Evolutionary conservation across 805 yeast species (phyloP), one percentile per base, ranked within the genome.

Genomic region (Yamadazyma sp.): DNA sequence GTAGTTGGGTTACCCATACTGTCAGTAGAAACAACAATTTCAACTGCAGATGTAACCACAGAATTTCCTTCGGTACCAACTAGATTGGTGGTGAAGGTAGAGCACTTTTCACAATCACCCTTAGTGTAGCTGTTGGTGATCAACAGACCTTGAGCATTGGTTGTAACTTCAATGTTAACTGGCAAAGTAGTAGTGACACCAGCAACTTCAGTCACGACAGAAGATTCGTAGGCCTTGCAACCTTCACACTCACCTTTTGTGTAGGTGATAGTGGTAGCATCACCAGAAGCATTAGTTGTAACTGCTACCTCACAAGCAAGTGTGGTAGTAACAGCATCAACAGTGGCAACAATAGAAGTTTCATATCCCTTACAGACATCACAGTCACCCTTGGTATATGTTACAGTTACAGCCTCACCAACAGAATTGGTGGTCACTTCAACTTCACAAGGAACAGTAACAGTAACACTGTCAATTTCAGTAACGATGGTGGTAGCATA

Each of bases 371-470:
- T 39, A 24, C 47, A 43, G 11, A 37, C 33, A 22, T 26, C 13
- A 49, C 48, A 35, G 11, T 32, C 33, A 9, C 31, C 40, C 17
- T 37, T 23, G 19, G 39, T 32, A 28, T 36, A 23, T n/a, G 41
- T 38, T 28, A 32, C 34, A 3, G 28, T 35, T 14, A 44, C 26
- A 33, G 26, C 28, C 29, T 30, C 34, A n/a, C 25, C 26, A n/a
- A 16, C 38, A n/a, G 37, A 16, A 28, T 52, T 46, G 14, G 45
- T 35, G 7, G 41, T 38, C 3, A 38, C 37, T 22, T 22, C 26
- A 16, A 27, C 41, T 15, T 28, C 37, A 28, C 34, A 55, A 9
- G 53, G 41, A 13, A 47, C 47, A 8, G 42, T 38, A 15, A 18
- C 19, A 11, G 38, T 33, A 11, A 14, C 28, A 22, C 28, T 31